Evolutionary conservation across 192 early-diverging fungal species (phyloP), one percentile per base, ranked within the genome.

Genomic region (Coemansia sp.): DNA sequence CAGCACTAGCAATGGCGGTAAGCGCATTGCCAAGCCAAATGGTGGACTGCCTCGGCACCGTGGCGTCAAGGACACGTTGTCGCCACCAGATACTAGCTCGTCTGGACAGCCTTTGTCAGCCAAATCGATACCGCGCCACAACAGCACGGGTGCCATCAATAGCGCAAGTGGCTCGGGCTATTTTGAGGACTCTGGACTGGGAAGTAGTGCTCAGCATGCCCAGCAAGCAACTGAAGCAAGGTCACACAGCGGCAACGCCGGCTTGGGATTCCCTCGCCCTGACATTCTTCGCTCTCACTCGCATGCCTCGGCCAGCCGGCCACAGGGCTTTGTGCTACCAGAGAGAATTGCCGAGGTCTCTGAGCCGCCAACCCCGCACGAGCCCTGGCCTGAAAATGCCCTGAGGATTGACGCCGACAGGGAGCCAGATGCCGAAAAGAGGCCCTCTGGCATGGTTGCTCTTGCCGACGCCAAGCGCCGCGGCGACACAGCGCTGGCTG

Each of bases 121-220:
- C 0, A 64, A 52, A 32, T 39, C 73, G 2, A 69, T 75, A 27
- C 59, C 42, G 37, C 73, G 73, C 18, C 73, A 75, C 39, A 75
- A 63, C 59, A 75, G 73, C 55, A 75, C 73, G 10, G 67, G 73
- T 10, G 73, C 73, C 3, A 75, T 75, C 21, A 75, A 69, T 54
- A 64, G 53, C 35, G 22, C 73, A 4, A 46, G 44, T 10, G 58
- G 44, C 33, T 52, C 42, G 10, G 53, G 34, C 19, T 29, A 43
- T n/a, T 65, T 65, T 18, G 34, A 46, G 17, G 34, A 37, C 9
- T 39, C 35, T 15, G 46, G 24, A 14, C 22, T 48, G 46, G 46
- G 26, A 0, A 48, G 46, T 14, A 48, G 46, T 14, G 46, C 46
- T 48, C 22, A 48, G 24, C 46, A 48, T 14, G 24, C 26, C 24